phyloP scores from a whole-genome alignment of 345 rosid genomes.

The Cardamine chenopodiifolia region DNA sequence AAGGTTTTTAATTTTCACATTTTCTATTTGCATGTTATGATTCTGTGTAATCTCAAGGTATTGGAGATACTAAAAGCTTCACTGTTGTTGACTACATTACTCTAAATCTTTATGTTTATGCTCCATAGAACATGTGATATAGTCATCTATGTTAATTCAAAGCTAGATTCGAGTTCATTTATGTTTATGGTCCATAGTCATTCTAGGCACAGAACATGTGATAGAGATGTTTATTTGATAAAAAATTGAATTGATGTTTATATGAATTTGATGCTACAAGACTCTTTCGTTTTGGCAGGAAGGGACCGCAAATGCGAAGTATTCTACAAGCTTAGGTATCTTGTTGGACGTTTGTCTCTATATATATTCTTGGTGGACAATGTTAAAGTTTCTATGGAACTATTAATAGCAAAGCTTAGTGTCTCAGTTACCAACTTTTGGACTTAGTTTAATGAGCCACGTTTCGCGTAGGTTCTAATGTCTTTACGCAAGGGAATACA shows the following conservation, averaged over 20 bases:
- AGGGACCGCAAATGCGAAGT: slow-evolving; percentile 43
- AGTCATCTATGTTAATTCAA: not conserved
- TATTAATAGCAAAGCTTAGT: not conserved
- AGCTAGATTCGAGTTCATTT: too few relatives aligned
- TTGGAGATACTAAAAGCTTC: not conserved
- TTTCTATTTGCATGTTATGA: not conserved
- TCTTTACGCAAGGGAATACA: slow-evolving; percentile 35
- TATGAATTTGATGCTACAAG: not conserved
- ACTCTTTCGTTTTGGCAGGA: slow-evolving; percentile 48
- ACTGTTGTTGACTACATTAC: not conserved
- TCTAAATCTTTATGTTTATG: not conserved
- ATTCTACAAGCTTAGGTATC: slow-evolving; percentile 35
- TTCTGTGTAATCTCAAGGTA: not conserved
- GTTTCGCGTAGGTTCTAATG: slow-evolving; percentile 48
- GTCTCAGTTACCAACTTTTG: not conserved
- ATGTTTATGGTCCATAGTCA: not conserved
- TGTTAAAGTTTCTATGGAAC: too few relatives aligned
- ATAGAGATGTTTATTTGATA: not conserved
- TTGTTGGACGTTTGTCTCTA: not conserved
- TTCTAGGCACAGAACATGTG: not conserved
- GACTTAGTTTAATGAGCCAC: not conserved
- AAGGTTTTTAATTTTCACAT: slow-evolving; percentile 40
- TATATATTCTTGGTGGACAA: slow-evolving; percentile 15
- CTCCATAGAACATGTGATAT: not conserved
- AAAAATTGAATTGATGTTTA: not conserved